phyloP scores from a whole-genome alignment of 495 filamentous ascomycete species.

The Penicillium bialowiezense region DNA sequence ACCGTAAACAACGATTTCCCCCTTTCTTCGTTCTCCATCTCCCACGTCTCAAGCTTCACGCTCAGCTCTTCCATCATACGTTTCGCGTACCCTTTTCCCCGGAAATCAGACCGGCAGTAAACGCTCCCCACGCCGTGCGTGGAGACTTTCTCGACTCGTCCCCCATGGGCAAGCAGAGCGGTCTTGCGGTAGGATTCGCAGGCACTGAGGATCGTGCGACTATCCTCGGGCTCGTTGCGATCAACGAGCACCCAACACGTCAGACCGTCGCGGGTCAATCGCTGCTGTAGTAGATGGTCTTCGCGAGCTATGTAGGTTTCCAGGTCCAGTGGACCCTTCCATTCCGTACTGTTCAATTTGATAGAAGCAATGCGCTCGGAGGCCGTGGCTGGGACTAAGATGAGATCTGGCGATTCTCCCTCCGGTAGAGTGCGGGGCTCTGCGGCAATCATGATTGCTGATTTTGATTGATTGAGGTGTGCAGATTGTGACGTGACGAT shows the following conservation, averaged over 20 bases:
- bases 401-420: constrained; percentile 57
- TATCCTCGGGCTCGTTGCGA: constrained; percentile 36
- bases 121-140: constrained; percentile 84
- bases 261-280: constrained; percentile 67
- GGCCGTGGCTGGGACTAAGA: constrained; percentile 65
- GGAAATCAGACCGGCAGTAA: constrained; percentile 68
- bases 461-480: not conserved
- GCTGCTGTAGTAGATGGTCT: constrained; percentile 61
- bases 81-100: constrained; percentile 76
- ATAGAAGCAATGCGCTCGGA: constrained; percentile 62
- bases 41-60: constrained; percentile 50
- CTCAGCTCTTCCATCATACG: constrained; percentile 63
- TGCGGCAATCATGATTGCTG: constrained; percentile 34
- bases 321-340: constrained; percentile 65
- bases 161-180: constrained; percentile 53
- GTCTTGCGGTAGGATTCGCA: constrained; percentile 83
- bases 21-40: constrained; percentile 38
- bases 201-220: constrained; percentile 66
- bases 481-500: not conserved
- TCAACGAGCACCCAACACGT: constrained; percentile 86
- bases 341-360: constrained; percentile 65
- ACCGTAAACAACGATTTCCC: constrained; percentile 59
- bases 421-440: constrained; percentile 47
- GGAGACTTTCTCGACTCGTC: constrained; percentile 59
- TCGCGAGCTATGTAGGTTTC: constrained; percentile 78